Conservation (phyloP, 768 basidiomycete species). For the Cubamyces sp. region DNA sequence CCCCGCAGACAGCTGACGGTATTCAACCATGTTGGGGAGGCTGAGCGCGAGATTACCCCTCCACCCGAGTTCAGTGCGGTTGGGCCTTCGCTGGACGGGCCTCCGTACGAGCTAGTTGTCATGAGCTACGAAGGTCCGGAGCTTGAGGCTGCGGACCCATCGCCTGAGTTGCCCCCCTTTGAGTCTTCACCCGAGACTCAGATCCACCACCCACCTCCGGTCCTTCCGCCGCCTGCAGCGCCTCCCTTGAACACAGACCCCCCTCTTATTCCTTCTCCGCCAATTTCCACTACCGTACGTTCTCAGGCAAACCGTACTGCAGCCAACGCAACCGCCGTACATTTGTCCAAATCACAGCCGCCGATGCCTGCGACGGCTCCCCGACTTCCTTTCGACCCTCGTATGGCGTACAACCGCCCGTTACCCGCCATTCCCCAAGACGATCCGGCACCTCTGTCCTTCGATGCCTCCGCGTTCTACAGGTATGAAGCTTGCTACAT, state of each 20-base stretch:
- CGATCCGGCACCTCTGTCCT: slow-evolving; percentile 24
- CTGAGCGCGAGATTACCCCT: slow-evolving; percentile 26
- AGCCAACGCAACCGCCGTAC: background rate
- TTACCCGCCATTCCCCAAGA: slow-evolving; percentile 16
- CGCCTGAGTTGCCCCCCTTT: slow-evolving; percentile 5
- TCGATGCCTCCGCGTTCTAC: slow-evolving; percentile 52
- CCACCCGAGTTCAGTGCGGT: slow-evolving; percentile 46
- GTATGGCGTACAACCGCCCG: slow-evolving; percentile 47
- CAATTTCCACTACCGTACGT: background rate
- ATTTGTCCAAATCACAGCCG: background rate
- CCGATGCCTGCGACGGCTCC: background rate
- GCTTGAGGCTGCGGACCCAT: slow-evolving; percentile 25
- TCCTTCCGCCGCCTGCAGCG: background rate
- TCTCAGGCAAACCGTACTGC: too few species aligned
- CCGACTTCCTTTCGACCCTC: slow-evolving; percentile 45
- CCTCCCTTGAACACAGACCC: background rate
- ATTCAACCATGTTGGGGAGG: slow-evolving; percentile 7
- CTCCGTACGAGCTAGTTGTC: slow-evolving; percentile 39
- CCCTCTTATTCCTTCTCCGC: background rate
- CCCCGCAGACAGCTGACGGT: slow-evolving; percentile 12
- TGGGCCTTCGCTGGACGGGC: slow-evolving; percentile 44
- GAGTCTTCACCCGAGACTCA: slow-evolving; percentile 27
- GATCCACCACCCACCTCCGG: background rate
- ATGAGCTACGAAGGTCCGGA: slow-evolving; percentile 25
- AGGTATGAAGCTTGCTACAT: slow-evolving; percentile 45